Conservation (phyloP, 2,329 filamentous ascomycete genomes). For the Penicillium sp. region DNA sequence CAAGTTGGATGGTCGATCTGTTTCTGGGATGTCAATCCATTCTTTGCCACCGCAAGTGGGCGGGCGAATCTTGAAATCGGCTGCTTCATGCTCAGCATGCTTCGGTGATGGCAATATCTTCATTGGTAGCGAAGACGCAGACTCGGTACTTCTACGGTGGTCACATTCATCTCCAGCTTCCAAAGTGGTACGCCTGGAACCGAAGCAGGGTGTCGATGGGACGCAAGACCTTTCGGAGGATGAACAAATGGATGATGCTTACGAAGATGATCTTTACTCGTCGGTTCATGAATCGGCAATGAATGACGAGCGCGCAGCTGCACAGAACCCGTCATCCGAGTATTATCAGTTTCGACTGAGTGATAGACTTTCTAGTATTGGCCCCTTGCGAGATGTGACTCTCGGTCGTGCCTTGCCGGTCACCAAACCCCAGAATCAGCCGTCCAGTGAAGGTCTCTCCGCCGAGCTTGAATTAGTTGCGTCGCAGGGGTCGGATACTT, state of each 20-base stretch:
- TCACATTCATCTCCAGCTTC: slow-evolving; percentile 61
- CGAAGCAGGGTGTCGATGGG: slow-evolving; percentile 54
- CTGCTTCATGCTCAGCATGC: slow-evolving; percentile 66
- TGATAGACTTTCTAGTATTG: slow-evolving; percentile 73
- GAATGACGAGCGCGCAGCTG: slow-evolving; percentile 15
- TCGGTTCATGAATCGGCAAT: slow-evolving; percentile 27
- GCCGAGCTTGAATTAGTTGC: slow-evolving; percentile 52
- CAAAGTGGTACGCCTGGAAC: slow-evolving; percentile 58
- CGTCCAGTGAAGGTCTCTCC: slow-evolving; percentile 35
- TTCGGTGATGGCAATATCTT: slow-evolving; percentile 71
- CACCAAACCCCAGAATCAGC: slow-evolving; percentile 48
- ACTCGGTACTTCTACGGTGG: slow-evolving; percentile 81
- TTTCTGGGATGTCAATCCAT: slow-evolving; percentile 78
- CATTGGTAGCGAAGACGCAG: slow-evolving; percentile 76
- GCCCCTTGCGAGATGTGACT: slow-evolving; percentile 72
- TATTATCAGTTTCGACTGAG: slow-evolving; percentile 72
- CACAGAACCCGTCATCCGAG: slow-evolving; percentile 33
- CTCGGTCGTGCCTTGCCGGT: slow-evolving; percentile 58
- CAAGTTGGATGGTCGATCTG: slow-evolving; percentile 82
- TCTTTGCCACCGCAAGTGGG: slow-evolving; percentile 62
- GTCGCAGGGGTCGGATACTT: slow-evolving; percentile 54
- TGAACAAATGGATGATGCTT: slow-evolving; percentile 57
- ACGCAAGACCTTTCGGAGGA: slow-evolving; percentile 58
- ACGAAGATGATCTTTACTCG: slow-evolving; percentile 53
- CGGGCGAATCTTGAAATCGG: slow-evolving; percentile 59